These are phyloP conservation scores for Diutina pseudorugosa DNA, from an alignment of 1,139 yeast species.

Conservation along the genomic window DNA sequence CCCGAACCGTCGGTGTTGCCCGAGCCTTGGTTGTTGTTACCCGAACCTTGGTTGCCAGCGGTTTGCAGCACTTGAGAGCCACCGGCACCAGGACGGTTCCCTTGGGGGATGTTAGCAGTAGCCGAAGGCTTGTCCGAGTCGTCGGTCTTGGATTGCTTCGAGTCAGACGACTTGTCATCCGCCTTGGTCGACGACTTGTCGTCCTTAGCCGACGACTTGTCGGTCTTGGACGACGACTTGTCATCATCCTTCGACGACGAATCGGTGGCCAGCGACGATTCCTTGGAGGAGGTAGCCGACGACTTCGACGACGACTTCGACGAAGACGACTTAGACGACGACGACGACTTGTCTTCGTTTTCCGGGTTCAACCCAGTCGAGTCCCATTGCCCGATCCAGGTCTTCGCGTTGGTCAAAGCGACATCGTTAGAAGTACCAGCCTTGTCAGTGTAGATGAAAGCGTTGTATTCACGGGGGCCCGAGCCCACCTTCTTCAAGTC, in stretches of 20 bases:
- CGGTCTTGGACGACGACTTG: background rate
- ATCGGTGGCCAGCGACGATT: background rate
- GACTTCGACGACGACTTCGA: constrained; percentile 11
- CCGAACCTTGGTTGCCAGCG: background rate
- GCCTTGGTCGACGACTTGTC: background rate
- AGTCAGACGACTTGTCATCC: background rate
- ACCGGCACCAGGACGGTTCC: constrained; percentile 2
- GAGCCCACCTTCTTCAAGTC: constrained; percentile 19
- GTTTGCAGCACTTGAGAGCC: background rate
- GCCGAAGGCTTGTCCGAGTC: background rate
- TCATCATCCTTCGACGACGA: background rate
- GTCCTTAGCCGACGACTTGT: background rate
- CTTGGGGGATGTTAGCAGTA: background rate
- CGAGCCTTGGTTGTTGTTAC: background rate
- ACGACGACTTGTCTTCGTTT: constrained; percentile 1
- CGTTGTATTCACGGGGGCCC: constrained; percentile 20
- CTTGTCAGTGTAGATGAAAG: constrained; percentile 46
- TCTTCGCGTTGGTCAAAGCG: constrained; percentile 45
- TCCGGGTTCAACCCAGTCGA: constrained; percentile 48
- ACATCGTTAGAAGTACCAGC: constrained; percentile 35
- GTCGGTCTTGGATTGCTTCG: background rate
- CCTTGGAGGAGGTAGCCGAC: constrained; percentile 6
- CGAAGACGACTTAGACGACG: background rate
- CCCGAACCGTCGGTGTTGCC: background rate
- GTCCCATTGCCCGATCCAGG: constrained; percentile 43